Conservation (phyloP, 306 rosid species). For the Fragaria nilgerrensis region DNA sequence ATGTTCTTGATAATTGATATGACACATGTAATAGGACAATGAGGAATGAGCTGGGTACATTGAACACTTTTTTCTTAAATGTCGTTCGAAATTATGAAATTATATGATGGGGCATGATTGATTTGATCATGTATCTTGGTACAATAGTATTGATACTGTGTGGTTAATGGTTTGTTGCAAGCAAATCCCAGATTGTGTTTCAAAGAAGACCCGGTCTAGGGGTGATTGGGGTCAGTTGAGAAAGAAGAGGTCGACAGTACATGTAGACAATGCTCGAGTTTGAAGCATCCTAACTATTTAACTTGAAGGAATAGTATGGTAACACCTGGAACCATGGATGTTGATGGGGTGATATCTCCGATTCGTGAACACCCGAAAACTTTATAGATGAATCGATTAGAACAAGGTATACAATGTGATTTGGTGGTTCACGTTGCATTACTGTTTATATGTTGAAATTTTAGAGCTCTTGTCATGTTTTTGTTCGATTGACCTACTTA, state of each 20-base stretch:
- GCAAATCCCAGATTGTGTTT: background rate
- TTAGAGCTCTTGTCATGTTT: too few species aligned
- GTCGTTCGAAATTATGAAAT: background rate
- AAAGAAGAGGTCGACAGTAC: background rate
- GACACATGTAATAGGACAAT: background rate
- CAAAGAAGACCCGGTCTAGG: background rate
- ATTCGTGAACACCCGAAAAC: background rate
- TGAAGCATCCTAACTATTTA: background rate
- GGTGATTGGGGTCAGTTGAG: background rate
- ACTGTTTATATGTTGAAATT: too few species aligned
- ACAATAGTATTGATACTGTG: background rate
- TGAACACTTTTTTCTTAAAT: background rate
- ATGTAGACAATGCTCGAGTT: background rate
- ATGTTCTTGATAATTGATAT: background rate
- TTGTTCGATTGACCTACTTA: too few species aligned
- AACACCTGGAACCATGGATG: background rate
- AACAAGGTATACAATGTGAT: too few species aligned
- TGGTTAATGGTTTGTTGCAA: too few species aligned
- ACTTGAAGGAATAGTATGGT: background rate
- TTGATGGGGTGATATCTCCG: background rate
- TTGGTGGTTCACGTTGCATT: too few species aligned
- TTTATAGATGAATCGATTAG: fast-evolving
- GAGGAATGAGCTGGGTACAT: background rate
- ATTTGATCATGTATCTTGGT: background rate
- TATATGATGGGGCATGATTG: background rate